These are phyloP conservation scores for Colletotrichum chrysophilum DNA, from an alignment of 2,329 filamentous ascomycete genomes.

Conservation along the genomic window DNA sequence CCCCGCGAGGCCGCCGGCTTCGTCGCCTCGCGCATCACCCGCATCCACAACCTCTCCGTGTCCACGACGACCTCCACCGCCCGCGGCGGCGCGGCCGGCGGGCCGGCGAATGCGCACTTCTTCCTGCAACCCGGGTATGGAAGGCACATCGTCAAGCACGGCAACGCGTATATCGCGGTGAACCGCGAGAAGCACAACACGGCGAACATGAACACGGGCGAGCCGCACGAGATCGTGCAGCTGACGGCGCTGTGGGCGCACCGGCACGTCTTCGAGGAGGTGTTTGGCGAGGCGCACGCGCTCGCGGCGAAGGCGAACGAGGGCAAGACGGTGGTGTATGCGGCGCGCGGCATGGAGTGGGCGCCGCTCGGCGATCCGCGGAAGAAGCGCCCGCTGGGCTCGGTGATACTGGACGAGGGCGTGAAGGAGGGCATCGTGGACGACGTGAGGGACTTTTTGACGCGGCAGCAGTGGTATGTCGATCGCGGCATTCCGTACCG, in stretches of 20 bases:
- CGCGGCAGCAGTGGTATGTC: constrained; percentile 84
- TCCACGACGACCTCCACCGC: constrained; percentile 63
- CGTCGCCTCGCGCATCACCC: constrained; percentile 61
- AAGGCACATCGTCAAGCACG: constrained; percentile 84
- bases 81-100: constrained; percentile 54
- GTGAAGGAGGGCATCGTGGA: constrained; percentile 81
- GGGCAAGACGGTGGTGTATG: constrained; percentile 93
- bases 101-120: constrained; percentile 78
- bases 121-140: constrained; percentile 91
- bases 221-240: constrained; percentile 93
- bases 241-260: constrained; percentile 91
- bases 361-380: constrained; percentile 81
- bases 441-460: constrained; percentile 84
- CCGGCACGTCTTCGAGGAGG: constrained; percentile 85
- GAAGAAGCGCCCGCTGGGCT: constrained; percentile 84
- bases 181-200: constrained; percentile 86
- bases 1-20: constrained; percentile 72
- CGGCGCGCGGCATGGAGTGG: constrained; percentile 85
- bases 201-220: constrained; percentile 80
- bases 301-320: constrained; percentile 82
- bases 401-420: constrained; percentile 84
- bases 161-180: constrained; percentile 85
- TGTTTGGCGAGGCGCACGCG: constrained; percentile 86
- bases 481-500: constrained; percentile 95
- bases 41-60: constrained; percentile 65